Conservation (phyloP, 2,329 filamentous ascomycete genomes). For the Immersiporthe knoxdaviesiana region DNA sequence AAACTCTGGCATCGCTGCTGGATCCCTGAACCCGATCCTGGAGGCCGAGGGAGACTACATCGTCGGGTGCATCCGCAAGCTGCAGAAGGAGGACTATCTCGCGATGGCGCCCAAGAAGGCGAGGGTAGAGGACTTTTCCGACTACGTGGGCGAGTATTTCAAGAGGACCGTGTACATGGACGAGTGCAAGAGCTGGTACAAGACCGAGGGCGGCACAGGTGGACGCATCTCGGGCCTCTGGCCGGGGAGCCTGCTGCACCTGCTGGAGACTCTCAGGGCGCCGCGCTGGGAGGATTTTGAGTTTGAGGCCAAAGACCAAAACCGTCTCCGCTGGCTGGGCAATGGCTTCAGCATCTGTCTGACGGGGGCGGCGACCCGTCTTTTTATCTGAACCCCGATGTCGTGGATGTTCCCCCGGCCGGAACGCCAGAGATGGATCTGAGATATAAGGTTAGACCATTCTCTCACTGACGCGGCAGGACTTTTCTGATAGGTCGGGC, state of each 20-base stretch:
- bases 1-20: slow-evolving; percentile 33
- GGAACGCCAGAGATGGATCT: slow-evolving; percentile 36
- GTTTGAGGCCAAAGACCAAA: slow-evolving; percentile 32
- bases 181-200: slow-evolving; percentile 37
- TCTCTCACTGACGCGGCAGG: slow-evolving; percentile 34
- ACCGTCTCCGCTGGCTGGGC: slow-evolving; percentile 36
- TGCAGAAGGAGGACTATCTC: slow-evolving; percentile 34
- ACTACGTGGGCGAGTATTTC: slow-evolving; percentile 38
- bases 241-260: slow-evolving; percentile 35
- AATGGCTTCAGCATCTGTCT: slow-evolving; percentile 32
- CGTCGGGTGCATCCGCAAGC: slow-evolving; percentile 38
- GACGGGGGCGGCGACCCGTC: slow-evolving; percentile 36
- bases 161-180: slow-evolving; percentile 34
- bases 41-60: slow-evolving; percentile 37
- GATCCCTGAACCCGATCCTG: slow-evolving; percentile 35
- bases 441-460: slow-evolving; percentile 37
- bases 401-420: slow-evolving; percentile 34
- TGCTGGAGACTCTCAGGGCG: slow-evolving; percentile 34
- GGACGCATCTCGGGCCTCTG: slow-evolving; percentile 36
- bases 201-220: slow-evolving; percentile 34
- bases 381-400: slow-evolving; percentile 39
- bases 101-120: slow-evolving; percentile 34
- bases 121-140: slow-evolving; percentile 38
- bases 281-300: slow-evolving; percentile 38
- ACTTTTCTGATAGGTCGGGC: not conserved